Conservation (phyloP, 2,329 filamentous ascomycete species). For the Berkeleyomyces basicola region DNA sequence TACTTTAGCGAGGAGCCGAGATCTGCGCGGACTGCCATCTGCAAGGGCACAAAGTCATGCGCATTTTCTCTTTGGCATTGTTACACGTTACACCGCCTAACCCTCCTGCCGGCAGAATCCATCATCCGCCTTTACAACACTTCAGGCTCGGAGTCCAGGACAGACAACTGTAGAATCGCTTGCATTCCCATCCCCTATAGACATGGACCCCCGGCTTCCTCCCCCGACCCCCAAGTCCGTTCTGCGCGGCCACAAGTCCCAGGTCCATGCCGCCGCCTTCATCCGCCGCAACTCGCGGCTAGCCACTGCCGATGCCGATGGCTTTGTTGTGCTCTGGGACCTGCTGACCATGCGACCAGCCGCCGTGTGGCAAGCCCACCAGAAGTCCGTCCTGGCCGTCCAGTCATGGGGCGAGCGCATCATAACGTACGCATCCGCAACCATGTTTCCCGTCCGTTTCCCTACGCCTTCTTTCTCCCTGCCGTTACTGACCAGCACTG, state of each 20-base stretch:
- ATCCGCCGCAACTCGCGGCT: constrained; percentile 58
- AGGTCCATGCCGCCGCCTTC: constrained; percentile 65
- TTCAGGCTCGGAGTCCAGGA: too few relatives aligned
- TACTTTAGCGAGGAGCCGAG: too few relatives aligned
- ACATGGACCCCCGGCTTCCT: background rate
- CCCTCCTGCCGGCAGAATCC: background rate
- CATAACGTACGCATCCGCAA: constrained; percentile 53
- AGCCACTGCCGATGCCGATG: constrained; percentile 75
- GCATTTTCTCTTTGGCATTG: background rate
- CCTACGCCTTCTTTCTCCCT: background rate
- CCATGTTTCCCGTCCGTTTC: background rate
- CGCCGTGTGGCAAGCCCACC: constrained; percentile 77
- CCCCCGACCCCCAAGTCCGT: constrained; percentile 35
- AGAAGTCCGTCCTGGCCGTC: constrained; percentile 58
- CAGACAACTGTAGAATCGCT: background rate
- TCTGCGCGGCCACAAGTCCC: constrained; percentile 67
- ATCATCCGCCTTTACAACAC: background rate
- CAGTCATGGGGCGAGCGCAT: constrained; percentile 57
- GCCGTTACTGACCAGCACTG: background rate
- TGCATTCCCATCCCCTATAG: background rate
- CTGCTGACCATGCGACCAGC: constrained; percentile 62
- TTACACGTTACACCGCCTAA: background rate
- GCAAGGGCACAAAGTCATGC: too few relatives aligned
- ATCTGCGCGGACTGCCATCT: too few relatives aligned
- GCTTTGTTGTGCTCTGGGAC: constrained; percentile 78